These are phyloP conservation scores for Leishmania mexicana DNA, from an alignment of 208 protist species.

Conservation along the genomic window DNA sequence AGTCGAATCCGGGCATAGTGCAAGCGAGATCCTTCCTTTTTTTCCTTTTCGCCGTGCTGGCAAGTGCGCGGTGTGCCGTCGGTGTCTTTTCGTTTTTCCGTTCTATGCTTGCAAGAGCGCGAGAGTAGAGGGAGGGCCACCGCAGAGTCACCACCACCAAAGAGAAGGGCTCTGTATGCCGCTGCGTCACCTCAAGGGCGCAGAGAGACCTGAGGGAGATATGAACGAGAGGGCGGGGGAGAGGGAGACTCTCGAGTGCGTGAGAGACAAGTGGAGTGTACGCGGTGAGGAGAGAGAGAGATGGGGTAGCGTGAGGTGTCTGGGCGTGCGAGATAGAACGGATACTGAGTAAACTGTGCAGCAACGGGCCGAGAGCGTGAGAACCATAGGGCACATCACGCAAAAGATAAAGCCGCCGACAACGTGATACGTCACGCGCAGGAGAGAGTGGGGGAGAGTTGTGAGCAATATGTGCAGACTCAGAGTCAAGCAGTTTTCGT, in stretches of 20 bases:
- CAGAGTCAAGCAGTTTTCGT: background rate
- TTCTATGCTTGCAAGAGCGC: slow-evolving; percentile 16
- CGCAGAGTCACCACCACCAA: slow-evolving; percentile 7
- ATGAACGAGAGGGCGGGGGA: background rate
- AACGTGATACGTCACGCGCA: background rate
- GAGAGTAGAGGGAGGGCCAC: background rate
- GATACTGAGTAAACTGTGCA: background rate
- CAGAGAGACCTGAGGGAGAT: background rate
- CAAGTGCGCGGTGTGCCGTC: background rate
- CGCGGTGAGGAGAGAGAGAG: background rate
- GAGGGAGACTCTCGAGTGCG: background rate
- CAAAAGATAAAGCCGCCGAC: background rate
- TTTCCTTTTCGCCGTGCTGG: background rate
- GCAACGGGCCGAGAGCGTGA: background rate
- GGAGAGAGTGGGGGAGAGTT: background rate
- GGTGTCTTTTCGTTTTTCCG: slow-evolving; percentile 10
- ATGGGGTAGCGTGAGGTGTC: background rate
- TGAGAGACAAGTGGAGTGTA: background rate
- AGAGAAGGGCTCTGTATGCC: background rate
- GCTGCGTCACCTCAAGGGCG: background rate
- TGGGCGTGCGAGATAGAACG: background rate
- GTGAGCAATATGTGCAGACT: background rate
- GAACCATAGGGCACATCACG: background rate
- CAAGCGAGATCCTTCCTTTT: background rate
- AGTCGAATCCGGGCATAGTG: slow-evolving; percentile 91